phyloP scores from a whole-genome alignment of 1,284 basidiomycete genomes.

The Cystobasidium sp. region DNA sequence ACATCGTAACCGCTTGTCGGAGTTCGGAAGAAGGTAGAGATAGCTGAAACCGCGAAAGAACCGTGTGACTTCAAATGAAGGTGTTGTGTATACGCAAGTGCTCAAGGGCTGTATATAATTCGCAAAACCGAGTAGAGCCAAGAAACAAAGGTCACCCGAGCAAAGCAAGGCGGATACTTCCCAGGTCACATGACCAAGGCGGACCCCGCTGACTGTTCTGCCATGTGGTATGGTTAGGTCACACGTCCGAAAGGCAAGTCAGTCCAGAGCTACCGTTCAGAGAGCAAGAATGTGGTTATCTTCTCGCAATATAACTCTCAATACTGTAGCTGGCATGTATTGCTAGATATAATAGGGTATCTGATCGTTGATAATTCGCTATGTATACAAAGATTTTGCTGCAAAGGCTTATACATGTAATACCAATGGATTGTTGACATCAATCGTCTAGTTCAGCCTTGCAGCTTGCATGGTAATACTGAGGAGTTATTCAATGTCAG shows the following conservation, averaged over 20 bases:
- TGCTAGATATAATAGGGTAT: too few species aligned
- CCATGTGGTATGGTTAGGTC: too few species aligned
- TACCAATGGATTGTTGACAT: too few species aligned
- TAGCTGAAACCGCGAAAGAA: neutral
- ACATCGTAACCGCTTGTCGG: slow-evolving; percentile 11
- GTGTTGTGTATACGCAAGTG: too few species aligned
- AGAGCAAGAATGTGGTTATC: too few species aligned
- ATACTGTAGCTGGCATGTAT: too few species aligned
- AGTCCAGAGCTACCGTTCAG: too few species aligned
- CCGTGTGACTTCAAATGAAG: neutral
- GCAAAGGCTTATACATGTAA: too few species aligned
- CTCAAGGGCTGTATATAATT: neutral
- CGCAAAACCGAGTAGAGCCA: neutral
- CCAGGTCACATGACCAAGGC: slow-evolving; percentile 8
- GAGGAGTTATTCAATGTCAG: neutral
- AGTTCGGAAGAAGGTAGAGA: neutral
- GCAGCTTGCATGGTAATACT: slow-evolving; percentile 40
- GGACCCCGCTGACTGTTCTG: neutral
- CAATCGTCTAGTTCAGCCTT: slow-evolving; percentile 32
- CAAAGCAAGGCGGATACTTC: slow-evolving; percentile 4
- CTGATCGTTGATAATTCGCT: too few species aligned
- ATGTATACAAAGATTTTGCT: too few species aligned
- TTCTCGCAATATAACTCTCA: too few species aligned
- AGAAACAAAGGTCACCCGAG: slow-evolving; percentile 19
- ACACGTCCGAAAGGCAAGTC: too few species aligned